Conservation (phyloP, 495 filamentous ascomycete species). For the Penicillium atrosanguineum region DNA sequence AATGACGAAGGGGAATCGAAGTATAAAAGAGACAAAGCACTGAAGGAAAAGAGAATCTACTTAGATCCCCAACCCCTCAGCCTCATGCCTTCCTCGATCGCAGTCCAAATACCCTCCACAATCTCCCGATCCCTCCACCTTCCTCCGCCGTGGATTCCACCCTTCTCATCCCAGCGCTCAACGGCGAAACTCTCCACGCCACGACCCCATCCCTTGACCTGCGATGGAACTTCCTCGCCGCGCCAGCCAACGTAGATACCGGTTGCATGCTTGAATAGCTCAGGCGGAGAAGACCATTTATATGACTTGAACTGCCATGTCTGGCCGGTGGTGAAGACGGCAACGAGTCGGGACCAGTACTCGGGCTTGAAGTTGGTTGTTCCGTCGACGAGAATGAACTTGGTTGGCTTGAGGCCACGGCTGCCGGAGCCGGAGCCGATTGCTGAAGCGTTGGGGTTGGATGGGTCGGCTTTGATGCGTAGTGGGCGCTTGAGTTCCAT, state of each 20-base stretch:
- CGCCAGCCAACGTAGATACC: conserved; percentile 91
- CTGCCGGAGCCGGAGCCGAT: conserved; percentile 19
- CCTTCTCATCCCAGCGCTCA: conserved; percentile 72
- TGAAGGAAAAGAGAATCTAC: conserved; percentile 14
- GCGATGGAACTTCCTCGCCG: conserved; percentile 74
- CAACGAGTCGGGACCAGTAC: conserved; percentile 95
- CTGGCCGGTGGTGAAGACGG: conserved; percentile 97
- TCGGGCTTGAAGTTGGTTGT: conserved; percentile 95
- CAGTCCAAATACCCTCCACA: conserved; percentile 89
- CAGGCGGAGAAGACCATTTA: conserved; percentile 86
- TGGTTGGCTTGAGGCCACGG: conserved; percentile 66
- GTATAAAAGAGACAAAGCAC: background rate
- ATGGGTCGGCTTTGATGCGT: conserved; percentile 56
- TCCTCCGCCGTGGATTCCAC: conserved; percentile 52
- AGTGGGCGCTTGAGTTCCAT: conserved; percentile 78
- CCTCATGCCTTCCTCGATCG: conserved; percentile 86
- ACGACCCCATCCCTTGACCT: conserved; percentile 79
- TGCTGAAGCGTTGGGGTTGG: conserved; percentile 26
- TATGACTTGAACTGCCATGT: conserved; percentile 98
- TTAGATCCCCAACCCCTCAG: conserved; percentile 72
- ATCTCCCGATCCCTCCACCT: conserved; percentile 92
- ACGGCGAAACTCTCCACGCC: conserved; percentile 71
- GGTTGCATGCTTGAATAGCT: conserved; percentile 82
- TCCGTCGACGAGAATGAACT: conserved; percentile 89
- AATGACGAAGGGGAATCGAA: conserved; percentile 6